Evolutionary conservation across 192 early-diverging fungal genomes (phyloP).

Genomic region (Spinellus fusiger): DNA sequence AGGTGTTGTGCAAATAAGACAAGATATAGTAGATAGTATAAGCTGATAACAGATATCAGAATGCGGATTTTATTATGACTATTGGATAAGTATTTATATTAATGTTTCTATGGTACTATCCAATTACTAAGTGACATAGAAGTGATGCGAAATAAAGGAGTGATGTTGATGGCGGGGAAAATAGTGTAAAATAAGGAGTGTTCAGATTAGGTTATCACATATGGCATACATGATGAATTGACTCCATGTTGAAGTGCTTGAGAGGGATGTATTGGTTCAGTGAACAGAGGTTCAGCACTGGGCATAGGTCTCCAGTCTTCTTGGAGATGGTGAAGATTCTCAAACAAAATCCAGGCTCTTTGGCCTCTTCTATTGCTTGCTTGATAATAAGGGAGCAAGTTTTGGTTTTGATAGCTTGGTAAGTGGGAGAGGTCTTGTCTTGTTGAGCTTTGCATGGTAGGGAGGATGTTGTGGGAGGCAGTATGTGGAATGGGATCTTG

Average conservation of each 20-base stretch:
- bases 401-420: not conserved
- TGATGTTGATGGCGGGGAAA: no score
- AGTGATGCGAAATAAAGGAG: no score
- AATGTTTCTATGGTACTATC: no score
- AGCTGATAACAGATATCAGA: no score
- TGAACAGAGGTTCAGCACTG: slow-evolving; percentile 18
- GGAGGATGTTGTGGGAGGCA: not conserved
- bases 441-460: not conserved
- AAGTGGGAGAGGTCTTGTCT: not conserved
- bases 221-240: slow-evolving; percentile 1
- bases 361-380: not conserved
- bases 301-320: slow-evolving; percentile 21
- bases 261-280: slow-evolving; percentile 14
- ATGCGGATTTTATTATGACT: no score
- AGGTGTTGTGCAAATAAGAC: no score
- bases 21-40: no score
- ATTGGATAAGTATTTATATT: no score
- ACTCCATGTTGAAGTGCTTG: slow-evolving; percentile 20
- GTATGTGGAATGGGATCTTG: slow-evolving; percentile 2
- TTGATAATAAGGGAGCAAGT: not conserved
- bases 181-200: no score
- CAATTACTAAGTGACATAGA: no score
- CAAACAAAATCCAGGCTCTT: not conserved
- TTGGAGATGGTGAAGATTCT: slow-evolving; percentile 21
- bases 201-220: no score